Percentiles rank a stretch among this genome's conserved stretches.
Evolutionary conservation across 2,329 filamentous ascomycete genomes (phyloP).

Genomic region (Phaeosphaeriaceae sp.): DNA sequence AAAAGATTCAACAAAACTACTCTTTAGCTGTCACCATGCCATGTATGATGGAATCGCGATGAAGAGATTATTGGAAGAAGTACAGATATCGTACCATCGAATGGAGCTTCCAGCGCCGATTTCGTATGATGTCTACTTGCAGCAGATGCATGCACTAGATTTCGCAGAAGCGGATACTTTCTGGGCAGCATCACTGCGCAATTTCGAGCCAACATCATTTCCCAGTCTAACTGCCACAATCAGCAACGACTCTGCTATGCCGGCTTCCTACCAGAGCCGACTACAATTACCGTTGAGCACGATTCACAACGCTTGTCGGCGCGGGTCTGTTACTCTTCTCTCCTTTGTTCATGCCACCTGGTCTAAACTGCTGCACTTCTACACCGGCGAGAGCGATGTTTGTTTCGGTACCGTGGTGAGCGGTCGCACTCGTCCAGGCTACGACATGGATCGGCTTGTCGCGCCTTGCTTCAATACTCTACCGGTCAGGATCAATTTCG

Average conservation of each 20-base stretch:
- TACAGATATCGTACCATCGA: conserved; percentile 67
- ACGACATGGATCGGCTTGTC: conserved; percentile 75
- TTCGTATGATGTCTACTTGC: conserved; percentile 71
- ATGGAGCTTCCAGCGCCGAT: conserved; percentile 58
- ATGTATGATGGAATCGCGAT: conserved; percentile 88
- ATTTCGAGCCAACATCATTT: conserved; percentile 57
- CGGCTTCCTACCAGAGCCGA: not conserved
- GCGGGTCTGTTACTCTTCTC: conserved; percentile 58
- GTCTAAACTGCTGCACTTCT: conserved; percentile 68
- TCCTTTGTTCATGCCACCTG: conserved; percentile 76
- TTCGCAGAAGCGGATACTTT: conserved; percentile 65
- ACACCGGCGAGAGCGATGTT: conserved; percentile 68
- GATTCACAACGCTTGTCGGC: conserved; percentile 30
- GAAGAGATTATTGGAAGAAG: conserved; percentile 71
- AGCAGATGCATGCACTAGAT: conserved; percentile 61
- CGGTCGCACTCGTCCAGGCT: conserved; percentile 73
- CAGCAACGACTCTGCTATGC: not conserved
- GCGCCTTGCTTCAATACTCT: conserved; percentile 93
- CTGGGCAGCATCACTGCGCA: conserved; percentile 68
- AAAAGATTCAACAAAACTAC: conserved; percentile 39
- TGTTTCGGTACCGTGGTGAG: conserved; percentile 90
- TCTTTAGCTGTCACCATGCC: conserved; percentile 76
- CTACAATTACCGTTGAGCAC: conserved; percentile 31
- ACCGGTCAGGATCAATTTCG: conserved; percentile 70
- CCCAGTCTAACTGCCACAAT: conserved; percentile 41